Percentiles rank a stretch among this genome's conserved stretches.
phyloP scores from a whole-genome alignment of 441 rosid genomes.

The Erodium moschatum region DNA sequence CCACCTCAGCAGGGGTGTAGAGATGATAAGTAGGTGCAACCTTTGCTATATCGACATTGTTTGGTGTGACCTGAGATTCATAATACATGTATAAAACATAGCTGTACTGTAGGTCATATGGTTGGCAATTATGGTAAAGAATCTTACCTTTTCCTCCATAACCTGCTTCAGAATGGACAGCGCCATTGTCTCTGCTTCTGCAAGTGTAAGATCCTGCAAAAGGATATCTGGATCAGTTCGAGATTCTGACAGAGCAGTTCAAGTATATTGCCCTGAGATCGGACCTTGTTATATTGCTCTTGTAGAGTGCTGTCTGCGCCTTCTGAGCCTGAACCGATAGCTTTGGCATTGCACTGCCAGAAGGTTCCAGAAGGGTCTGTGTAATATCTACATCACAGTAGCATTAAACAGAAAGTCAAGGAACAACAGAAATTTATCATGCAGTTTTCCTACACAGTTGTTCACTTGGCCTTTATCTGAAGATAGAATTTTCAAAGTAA shows the following conservation, averaged over 20 bases:
- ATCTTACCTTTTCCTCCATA: conserved; percentile 88
- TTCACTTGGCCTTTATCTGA: background rate
- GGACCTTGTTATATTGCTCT: conserved; percentile 86
- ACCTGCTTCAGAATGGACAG: conserved; percentile 92
- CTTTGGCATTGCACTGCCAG: conserved; percentile 99
- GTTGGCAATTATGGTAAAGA: background rate
- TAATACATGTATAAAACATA: background rate
- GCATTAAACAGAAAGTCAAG: too few species aligned
- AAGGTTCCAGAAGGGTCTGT: conserved; percentile 98
- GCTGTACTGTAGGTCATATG: background rate
- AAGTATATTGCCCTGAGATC: background rate
- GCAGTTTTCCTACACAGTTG: background rate
- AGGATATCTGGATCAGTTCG: background rate
- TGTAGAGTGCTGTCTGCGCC: conserved; percentile 96
- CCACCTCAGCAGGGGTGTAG: conserved; percentile 88
- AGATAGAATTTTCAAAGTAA: background rate
- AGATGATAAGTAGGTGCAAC: conserved; percentile 85
- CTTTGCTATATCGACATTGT: conserved; percentile 86
- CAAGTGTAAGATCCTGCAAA: conserved; percentile 69
- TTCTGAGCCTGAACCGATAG: conserved; percentile 96
- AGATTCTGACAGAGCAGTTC: background rate
- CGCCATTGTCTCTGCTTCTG: conserved; percentile 84
- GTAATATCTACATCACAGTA: conserved; percentile 45
- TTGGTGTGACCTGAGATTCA: conserved; percentile 71
- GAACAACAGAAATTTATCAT: too few species aligned